Evolutionary conservation across 2,329 filamentous ascomycete species (phyloP), one percentile per base, ranked within the genome.

Genomic region (Cordyceps tenuipes): DNA sequence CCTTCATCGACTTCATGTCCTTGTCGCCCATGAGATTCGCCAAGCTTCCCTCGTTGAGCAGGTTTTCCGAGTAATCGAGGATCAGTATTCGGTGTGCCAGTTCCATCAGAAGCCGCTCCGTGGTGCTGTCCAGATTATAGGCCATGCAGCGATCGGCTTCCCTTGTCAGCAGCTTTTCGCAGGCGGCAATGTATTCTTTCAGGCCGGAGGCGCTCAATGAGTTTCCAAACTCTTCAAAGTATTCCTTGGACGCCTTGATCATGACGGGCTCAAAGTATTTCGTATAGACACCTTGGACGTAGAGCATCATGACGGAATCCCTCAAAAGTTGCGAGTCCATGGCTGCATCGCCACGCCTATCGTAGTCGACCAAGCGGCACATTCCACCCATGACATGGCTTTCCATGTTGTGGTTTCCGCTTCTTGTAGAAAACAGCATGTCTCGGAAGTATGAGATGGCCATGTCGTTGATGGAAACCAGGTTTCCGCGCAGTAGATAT

Each of bases 101-200:
- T 21, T 86, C 81, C 47, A 93, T 84, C 5, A 97, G 76, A 64
- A 87, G 84, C 65, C 87, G 83, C 71, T 90, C 89, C 0, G 94
- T 97, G 23, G 87, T 89, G 63, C 85, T 87, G 69, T 96, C 91
- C 49, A 99, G 81, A 62, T 89, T 88, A 73, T 89, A 95, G 19
- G 83, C 77, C 63, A 94, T 89, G 69, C 91, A 96, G 43, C 92
- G 82, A 62, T 81, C 75, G 65, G 88, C 82, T 73, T 99, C 94
- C 56, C 77, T 78, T 57, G 82, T 79, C 23, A 97, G 84, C 34
- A 97, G 77, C 48, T 75, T 76, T 63, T 88, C 82, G 58, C 88
- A 88, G 29, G 83, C 82, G 21, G 80, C 77, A 50, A 96, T 89
- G 71, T 97, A 97, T 13, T 83, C 81, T 59, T 89, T 87, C 47